A percentile compares a stretch with the other conserved stretches of the same genome.
These are phyloP conservation scores for Mortierella sp. DNA, from an alignment of 371 early-diverging fungal genomes.

Conservation along the genomic window DNA sequence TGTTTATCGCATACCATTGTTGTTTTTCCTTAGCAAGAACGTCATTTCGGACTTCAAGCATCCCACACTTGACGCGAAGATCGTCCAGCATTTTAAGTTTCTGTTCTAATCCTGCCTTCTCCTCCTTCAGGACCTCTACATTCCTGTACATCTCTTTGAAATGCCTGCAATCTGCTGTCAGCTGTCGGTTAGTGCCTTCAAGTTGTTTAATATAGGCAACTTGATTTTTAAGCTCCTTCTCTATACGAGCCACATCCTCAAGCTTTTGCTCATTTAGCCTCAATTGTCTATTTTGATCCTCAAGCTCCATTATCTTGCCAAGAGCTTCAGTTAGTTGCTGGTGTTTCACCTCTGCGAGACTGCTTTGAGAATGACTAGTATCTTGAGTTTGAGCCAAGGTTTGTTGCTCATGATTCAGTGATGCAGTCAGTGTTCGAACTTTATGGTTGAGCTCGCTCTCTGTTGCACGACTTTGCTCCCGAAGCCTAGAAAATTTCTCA, in stretches of 20 bases:
- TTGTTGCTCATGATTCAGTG: conserved; percentile 36
- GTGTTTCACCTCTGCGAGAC: conserved; percentile 40
- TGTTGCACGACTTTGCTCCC: conserved; percentile 38
- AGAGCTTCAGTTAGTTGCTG: conserved; percentile 37
- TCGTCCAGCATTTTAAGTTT: conserved; percentile 48
- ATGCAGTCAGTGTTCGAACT: conserved; percentile 31
- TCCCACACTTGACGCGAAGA: conserved; percentile 46
- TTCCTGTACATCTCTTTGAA: conserved; percentile 57
- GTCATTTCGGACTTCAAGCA: conserved; percentile 57
- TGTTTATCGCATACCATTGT: conserved; percentile 37
- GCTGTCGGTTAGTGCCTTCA: conserved; percentile 53
- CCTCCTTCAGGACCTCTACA: conserved; percentile 54
- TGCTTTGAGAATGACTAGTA: conserved; percentile 37
- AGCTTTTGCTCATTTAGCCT: conserved; percentile 24
- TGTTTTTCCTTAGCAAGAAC: conserved; percentile 53
- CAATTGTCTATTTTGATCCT: conserved; percentile 50
- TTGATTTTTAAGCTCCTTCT: conserved; percentile 47
- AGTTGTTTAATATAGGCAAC: conserved; percentile 52
- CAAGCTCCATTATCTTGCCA: conserved; percentile 33
- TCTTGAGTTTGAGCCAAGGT: conserved; percentile 30
- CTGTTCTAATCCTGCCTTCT: conserved; percentile 46
- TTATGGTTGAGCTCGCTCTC: conserved; percentile 39
- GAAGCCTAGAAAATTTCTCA: conserved; percentile 30
- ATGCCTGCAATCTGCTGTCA: conserved; percentile 53
- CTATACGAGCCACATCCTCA: conserved; percentile 40